Evolutionary conservation across 495 filamentous ascomycete species (phyloP).

Genomic region (Sporormia fimetaria): DNA sequence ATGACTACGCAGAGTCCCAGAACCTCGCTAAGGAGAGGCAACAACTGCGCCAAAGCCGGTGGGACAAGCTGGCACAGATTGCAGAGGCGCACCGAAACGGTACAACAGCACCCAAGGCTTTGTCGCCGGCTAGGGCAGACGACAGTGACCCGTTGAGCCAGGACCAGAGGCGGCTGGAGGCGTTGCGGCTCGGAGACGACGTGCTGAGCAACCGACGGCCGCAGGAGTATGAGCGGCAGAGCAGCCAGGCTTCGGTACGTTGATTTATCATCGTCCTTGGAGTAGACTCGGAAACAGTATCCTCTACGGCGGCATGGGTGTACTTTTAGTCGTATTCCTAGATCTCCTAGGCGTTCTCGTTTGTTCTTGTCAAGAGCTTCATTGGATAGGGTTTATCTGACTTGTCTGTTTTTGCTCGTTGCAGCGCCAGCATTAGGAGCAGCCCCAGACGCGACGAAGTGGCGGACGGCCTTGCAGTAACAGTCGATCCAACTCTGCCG

Average conservation of each 20-base stretch:
- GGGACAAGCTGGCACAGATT: slow-evolving; percentile 73
- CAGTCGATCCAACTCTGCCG: slow-evolving; percentile 21
- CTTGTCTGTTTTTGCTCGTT: slow-evolving; percentile 23
- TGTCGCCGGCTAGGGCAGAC: slow-evolving; percentile 41
- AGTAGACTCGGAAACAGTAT: slow-evolving; percentile 11
- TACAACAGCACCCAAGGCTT: slow-evolving; percentile 31
- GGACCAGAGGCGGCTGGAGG: slow-evolving; percentile 73
- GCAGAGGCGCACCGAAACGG: slow-evolving; percentile 57
- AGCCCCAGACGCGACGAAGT: slow-evolving; percentile 12
- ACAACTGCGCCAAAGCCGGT: slow-evolving; percentile 63
- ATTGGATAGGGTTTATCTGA: slow-evolving; percentile 25
- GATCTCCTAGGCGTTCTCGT: slow-evolving; percentile 17
- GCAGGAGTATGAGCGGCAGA: slow-evolving; percentile 35
- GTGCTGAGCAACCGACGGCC: slow-evolving; percentile 39
- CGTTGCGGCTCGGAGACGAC: slow-evolving; percentile 73
- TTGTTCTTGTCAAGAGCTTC: slow-evolving; percentile 11
- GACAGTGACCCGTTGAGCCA: slow-evolving; percentile 66
- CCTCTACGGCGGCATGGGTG: slow-evolving; percentile 25
- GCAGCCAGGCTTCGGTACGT: slow-evolving; percentile 34
- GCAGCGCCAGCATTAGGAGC: slow-evolving; percentile 26
- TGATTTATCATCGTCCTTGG: slow-evolving; percentile 28
- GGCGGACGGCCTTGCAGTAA: slow-evolving; percentile 23
- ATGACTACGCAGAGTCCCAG: slow-evolving; percentile 95
- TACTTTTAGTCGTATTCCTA: slow-evolving; percentile 26
- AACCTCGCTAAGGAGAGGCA: slow-evolving; percentile 73